Base-by-base conservation (phyloP, 2,329 filamentous ascomycete species). In the Verticillium klebahnii region DNA sequence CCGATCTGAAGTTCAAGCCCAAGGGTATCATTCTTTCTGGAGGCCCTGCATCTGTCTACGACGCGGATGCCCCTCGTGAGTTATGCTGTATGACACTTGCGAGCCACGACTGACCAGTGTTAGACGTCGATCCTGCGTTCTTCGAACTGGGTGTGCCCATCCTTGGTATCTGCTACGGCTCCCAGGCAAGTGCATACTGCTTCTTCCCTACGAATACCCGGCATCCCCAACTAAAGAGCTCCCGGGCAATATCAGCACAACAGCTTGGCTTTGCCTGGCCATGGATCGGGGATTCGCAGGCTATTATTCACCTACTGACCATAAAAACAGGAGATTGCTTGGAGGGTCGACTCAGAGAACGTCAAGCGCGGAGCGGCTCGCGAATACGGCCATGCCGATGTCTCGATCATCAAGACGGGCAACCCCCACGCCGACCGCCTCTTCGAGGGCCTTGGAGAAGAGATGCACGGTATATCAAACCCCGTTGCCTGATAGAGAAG, bases 61-160 rank as follows among this genome's bases (percentile, higher is more conserved):
- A 93, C 61, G 78, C 87, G 37, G 90, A 82, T 65, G 85, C 91
- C 3, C 93, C 80, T 29, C 78, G 76, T 78, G 72, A 72, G 71
- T 57, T 62, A 14, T 60, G 60, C 58, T 58, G 12, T 40, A 37
- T n/a, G 14, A 19, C 12, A 37, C 29, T 19, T 2, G n/a, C 32
- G 19, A 63, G 17, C 19, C 50, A 32, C 55, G 64, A 32, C 61
- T 66, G 31, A 67, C 61, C 25, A 57, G 15, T 55, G 11, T n/a
- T 64, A 77, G 72, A 94, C 71, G 89, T 91, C 63, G 92, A 97
- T 73, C 90, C 91, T 37, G 89, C 89, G 31, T 82, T 93, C 60
- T 93, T 96, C 71, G 89, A 93, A 1, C 82, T 94, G 36, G 82
- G 81, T 63, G 87, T 93, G 2, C 84, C 83, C 0, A 80, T 87